Evolutionary conservation across 495 filamentous ascomycete species (phyloP).

Genomic region (Aspergillus baeticus): DNA sequence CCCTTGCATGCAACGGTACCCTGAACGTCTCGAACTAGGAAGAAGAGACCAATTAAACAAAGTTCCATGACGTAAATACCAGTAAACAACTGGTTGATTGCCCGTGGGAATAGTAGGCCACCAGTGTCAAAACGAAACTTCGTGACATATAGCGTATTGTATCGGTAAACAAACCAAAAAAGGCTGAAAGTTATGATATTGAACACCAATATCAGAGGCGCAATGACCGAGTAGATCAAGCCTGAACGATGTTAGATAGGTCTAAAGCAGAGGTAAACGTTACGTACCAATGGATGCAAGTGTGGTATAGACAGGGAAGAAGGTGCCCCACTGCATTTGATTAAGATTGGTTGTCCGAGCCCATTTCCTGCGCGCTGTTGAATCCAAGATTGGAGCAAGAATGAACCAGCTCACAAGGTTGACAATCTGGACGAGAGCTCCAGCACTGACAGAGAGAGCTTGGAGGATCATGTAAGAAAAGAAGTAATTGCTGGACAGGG

Average conservation of each 20-base stretch:
- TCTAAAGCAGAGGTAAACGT: background rate
- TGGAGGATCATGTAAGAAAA: slow-evolving; percentile 98
- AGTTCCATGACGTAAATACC: slow-evolving; percentile 95
- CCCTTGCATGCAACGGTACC: slow-evolving; percentile 63
- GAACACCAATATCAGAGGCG: slow-evolving; percentile 89
- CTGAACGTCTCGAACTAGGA: slow-evolving; percentile 67
- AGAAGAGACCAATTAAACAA: slow-evolving; percentile 87
- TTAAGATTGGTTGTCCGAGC: slow-evolving; percentile 75
- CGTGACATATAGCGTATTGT: slow-evolving; percentile 94
- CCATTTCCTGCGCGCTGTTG: slow-evolving; percentile 88
- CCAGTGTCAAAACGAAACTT: slow-evolving; percentile 91
- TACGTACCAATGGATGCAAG: slow-evolving; percentile 81
- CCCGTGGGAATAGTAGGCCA: slow-evolving; percentile 86
- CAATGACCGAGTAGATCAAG: slow-evolving; percentile 86
- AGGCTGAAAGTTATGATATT: slow-evolving; percentile 91
- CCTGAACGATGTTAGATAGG: slow-evolving; percentile 36
- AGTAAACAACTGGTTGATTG: slow-evolving; percentile 94
- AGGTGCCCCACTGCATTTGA: slow-evolving; percentile 83
- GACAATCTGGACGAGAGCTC: slow-evolving; percentile 82
- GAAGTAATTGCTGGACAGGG: slow-evolving; percentile 92
- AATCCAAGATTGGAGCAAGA: slow-evolving; percentile 74
- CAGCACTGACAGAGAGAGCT: slow-evolving; percentile 84
- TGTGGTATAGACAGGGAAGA: slow-evolving; percentile 95
- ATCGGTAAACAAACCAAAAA: slow-evolving; percentile 95
- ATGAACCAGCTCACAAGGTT: slow-evolving; percentile 79